phyloP scores from a whole-genome alignment of 108 stramenopile species.

The Phaeodactylum tricornutum region DNA sequence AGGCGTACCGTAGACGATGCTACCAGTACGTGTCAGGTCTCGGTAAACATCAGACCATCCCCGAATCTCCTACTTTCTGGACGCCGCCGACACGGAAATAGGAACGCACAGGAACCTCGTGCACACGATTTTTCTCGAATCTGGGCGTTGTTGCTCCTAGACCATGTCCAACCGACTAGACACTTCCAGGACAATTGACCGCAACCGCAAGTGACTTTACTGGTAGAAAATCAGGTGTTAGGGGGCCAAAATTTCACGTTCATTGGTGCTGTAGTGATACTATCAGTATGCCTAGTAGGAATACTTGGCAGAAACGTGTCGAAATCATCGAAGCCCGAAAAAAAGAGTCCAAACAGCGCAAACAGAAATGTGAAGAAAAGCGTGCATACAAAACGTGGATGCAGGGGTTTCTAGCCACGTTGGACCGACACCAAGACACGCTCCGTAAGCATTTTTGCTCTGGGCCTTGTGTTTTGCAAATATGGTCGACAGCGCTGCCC shows the following conservation, averaged over 20 bases:
- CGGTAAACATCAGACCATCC: not conserved
- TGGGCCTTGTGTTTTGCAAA: not conserved
- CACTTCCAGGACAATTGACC: not conserved
- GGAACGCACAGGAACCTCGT: not conserved
- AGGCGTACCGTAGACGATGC: too few relatives aligned
- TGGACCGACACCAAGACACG: conserved; percentile 14
- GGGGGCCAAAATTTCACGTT: not conserved
- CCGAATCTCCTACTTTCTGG: too few relatives aligned
- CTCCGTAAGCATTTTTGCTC: not conserved
- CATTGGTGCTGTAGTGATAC: too few relatives aligned
- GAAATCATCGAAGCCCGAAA: conserved; percentile 35
- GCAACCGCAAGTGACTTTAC: not conserved
- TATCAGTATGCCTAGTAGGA: too few relatives aligned
- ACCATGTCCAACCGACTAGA: not conserved
- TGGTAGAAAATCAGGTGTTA: not conserved
- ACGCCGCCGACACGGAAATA: not conserved
- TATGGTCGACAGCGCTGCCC: conserved; percentile 5
- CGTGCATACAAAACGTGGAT: conserved; percentile 17
- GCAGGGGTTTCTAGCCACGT: conserved; percentile 18
- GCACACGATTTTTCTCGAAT: not conserved
- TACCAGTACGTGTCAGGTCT: too few relatives aligned
- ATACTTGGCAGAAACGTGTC: conserved; percentile 42
- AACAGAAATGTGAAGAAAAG: conserved; percentile 14
- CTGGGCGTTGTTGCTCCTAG: not conserved
- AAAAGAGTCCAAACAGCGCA: conserved; percentile 23